These are phyloP conservation scores for Aphanomyces astaci DNA, from an alignment of 352 stramenopile species.

Conservation along the genomic window DNA sequence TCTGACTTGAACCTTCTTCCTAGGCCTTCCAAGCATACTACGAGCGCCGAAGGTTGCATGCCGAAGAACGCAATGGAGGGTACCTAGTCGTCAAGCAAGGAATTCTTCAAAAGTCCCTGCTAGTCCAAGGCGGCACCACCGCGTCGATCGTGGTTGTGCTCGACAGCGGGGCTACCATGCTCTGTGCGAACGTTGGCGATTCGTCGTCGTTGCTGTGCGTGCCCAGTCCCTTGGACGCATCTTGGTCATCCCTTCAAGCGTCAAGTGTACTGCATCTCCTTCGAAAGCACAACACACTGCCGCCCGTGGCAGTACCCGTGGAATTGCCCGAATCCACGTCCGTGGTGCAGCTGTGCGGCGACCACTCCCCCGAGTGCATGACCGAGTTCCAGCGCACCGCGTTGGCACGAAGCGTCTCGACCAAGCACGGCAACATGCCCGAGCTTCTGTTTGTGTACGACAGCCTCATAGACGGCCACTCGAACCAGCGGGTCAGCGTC, in stretches of 20 bases:
- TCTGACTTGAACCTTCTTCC: not conserved
- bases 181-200: slow-evolving; percentile 81
- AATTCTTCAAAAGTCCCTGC: slow-evolving; percentile 41
- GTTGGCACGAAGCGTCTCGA: slow-evolving; percentile 29
- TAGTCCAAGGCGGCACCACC: slow-evolving; percentile 84
- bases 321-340: slow-evolving; percentile 17
- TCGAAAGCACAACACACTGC: not conserved
- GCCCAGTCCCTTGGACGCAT: not conserved
- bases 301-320: not conserved
- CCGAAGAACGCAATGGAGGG: slow-evolving; percentile 43
- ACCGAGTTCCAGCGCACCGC: slow-evolving; percentile 66
- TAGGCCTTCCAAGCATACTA: slow-evolving; percentile 47
- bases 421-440: slow-evolving; percentile 30
- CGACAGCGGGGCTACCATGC: slow-evolving; percentile 42
- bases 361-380: slow-evolving; percentile 72
- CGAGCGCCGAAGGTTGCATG: slow-evolving; percentile 43
- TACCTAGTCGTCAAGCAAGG: slow-evolving; percentile 36
- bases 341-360: slow-evolving; percentile 60
- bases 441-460: slow-evolving; percentile 85
- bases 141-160: slow-evolving; percentile 76
- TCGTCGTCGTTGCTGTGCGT: slow-evolving; percentile 42
- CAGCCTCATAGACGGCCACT: slow-evolving; percentile 25
- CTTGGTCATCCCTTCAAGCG: slow-evolving; percentile 7
- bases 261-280: not conserved
- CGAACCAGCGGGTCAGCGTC: not conserved